phyloP scores from a whole-genome alignment of 805 yeast species.

The Saturnispora mendoncae region DNA sequence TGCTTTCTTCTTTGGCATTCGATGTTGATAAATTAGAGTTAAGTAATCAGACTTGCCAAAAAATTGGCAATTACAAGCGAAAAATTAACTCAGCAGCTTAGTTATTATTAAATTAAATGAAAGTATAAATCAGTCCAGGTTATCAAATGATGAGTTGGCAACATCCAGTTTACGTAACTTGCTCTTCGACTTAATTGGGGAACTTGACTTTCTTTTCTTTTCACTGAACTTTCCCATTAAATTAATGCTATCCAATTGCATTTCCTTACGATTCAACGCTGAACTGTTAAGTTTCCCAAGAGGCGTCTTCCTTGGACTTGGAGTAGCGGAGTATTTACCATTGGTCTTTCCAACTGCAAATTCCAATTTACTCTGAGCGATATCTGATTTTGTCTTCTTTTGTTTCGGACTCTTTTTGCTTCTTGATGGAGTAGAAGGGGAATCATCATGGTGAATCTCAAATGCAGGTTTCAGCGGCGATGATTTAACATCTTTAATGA shows the following conservation, averaged over 20 bases:
- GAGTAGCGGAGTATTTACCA: background rate
- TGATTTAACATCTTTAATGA: conserved; percentile 1
- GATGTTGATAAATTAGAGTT: too few species aligned
- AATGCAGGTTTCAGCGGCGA: conserved; percentile 5
- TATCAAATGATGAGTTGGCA: conserved; percentile 9
- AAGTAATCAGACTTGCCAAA: background rate
- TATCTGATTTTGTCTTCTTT: conserved; percentile 4
- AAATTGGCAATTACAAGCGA: background rate
- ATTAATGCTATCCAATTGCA: conserved; percentile 3
- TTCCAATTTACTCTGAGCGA: conserved; percentile 1
- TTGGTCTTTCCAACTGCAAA: background rate
- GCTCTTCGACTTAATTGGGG: conserved; percentile 13
- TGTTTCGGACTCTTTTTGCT: conserved; percentile 1
- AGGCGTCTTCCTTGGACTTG: conserved; percentile 7
- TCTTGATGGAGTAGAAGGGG: conserved; percentile 1
- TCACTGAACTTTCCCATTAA: background rate
- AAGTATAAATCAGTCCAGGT: background rate
- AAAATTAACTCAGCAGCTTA: background rate
- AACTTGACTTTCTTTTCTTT: conserved; percentile 12
- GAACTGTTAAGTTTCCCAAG: conserved; percentile 9
- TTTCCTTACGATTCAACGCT: conserved; percentile 11
- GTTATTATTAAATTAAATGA: too few species aligned
- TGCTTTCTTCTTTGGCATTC: background rate
- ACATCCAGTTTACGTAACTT: conserved; percentile 13
- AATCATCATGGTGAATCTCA: conserved; percentile 8